Base-by-base conservation (phyloP, 1,284 basidiomycete genomes). In the Tranzscheliella williamsii region DNA sequence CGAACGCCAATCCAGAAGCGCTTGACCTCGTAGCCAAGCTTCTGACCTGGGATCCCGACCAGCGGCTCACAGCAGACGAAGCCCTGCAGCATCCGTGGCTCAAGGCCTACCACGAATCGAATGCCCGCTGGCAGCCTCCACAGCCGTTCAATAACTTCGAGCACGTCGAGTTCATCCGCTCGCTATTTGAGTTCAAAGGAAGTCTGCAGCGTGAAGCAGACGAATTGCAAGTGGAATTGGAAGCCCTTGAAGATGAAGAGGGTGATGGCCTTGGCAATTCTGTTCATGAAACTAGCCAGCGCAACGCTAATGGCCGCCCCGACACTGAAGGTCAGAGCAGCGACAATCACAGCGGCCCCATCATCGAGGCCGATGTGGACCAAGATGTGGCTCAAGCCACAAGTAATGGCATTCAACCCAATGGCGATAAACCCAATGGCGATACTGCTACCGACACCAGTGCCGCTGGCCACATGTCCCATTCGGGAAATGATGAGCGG, bases 61-160 rank as follows among this genome's bases (percentile, higher is more conserved):
- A 76, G 48, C 55, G 75, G 5, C 51, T 77, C 31, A 67, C 70
- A 4, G 75, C 75, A 7, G 63, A 56, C 5, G 57, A 76, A 13
- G 75, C 75, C 2, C 55, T 77, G 2, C 44, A 45, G 22, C 75
- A 77, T 32, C 75, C 75, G 7, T 77, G 72, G 72, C 56, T 77
- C 33, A 61, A 60, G 27, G 66, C 70, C 6, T 77, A 77, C 38
- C 66, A 75, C 46, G 62, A 63, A 24, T 65, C 66, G 8, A 69
- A 66, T 35, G 64, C 70, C 16, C 44, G 55, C 15, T 72, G 67
- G 71, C 41, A 56, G 24, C 38, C 57, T 13, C 69, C 73, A 2
- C 49, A 50, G 40, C 51, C 70, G 0, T 77, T 74, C 39, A 39
- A 49, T 38, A 65, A 63, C 18, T 77, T 76, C 36, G 57, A 40